Conservation (phyloP, 2,329 filamentous ascomycete genomes). For the Alternaria viburni region DNA sequence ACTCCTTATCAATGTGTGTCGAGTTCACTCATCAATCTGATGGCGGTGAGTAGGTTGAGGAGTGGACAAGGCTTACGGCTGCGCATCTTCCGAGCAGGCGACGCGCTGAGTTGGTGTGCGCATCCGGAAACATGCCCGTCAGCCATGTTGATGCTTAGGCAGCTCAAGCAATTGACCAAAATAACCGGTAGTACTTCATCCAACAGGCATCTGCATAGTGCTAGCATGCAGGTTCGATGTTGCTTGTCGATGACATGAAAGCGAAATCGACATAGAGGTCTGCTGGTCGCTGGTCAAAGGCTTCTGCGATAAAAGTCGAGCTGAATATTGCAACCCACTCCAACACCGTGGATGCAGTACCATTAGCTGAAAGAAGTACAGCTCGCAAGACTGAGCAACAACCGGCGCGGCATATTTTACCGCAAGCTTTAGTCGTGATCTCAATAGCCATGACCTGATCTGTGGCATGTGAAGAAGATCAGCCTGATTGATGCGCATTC, state of each 20-base stretch:
- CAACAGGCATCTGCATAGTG: neutral
- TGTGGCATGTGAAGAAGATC: constrained; percentile 4
- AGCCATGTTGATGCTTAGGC: constrained; percentile 7
- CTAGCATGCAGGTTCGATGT: neutral
- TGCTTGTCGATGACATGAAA: neutral
- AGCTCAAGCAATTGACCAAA: constrained; percentile 10
- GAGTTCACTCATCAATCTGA: neutral
- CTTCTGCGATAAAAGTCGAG: neutral
- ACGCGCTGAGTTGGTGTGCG: constrained; percentile 2
- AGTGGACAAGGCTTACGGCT: neutral
- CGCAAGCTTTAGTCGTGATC: neutral
- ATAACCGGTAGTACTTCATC: constrained; percentile 7
- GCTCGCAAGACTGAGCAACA: neutral
- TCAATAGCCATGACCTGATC: neutral
- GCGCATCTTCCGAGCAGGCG: neutral
- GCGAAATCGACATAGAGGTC: neutral
- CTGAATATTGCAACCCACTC: neutral
- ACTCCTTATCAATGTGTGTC: constrained; percentile 6
- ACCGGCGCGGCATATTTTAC: neutral
- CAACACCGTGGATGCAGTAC: neutral
- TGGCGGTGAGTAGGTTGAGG: constrained; percentile 1
- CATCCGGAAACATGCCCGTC: neutral
- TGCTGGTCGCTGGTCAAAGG: neutral
- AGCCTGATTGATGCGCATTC: constrained; percentile 4
- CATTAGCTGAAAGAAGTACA: neutral